phyloP scores from a whole-genome alignment of 1,284 basidiomycete genomes.

The Rhodotorula sp. region DNA sequence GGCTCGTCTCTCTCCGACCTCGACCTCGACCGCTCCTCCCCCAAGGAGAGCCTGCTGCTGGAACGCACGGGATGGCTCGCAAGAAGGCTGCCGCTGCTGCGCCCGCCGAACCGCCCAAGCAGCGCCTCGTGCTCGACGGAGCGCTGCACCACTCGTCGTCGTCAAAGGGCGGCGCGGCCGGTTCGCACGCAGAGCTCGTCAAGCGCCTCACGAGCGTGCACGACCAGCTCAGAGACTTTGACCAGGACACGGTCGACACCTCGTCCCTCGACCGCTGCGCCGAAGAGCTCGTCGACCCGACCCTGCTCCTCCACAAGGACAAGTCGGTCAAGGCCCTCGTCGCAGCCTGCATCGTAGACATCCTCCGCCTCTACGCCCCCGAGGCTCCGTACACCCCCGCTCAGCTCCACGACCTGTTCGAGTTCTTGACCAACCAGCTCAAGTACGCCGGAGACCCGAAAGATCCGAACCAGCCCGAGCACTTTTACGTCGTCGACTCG shows the following conservation, averaged over 20 bases:
- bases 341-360: conserved; percentile 91
- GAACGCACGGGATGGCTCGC: neutral
- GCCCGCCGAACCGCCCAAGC: too few species aligned
- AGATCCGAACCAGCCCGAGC: conserved; percentile 78
- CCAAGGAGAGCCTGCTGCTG: neutral
- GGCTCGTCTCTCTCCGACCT: neutral
- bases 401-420: conserved; percentile 90
- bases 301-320: conserved; percentile 84
- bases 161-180: conserved; percentile 56
- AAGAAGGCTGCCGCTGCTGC: neutral
- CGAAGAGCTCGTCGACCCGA: conserved; percentile 74
- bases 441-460: conserved; percentile 60
- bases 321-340: conserved; percentile 88
- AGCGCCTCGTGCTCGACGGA: neutral
- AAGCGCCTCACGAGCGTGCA: conserved; percentile 81
- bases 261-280: conserved; percentile 67
- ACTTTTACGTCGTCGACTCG: conserved; percentile 87
- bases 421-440: conserved; percentile 88
- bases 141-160: conserved; percentile 67
- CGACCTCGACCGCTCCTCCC: neutral
- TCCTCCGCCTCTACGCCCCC: conserved; percentile 90
- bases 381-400: conserved; percentile 89
- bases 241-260: conserved; percentile 82
- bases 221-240: conserved; percentile 74
- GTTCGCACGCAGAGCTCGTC: conserved; percentile 68